Evolutionary conservation across 2,329 filamentous ascomycete species (phyloP).

Genomic region (Talaromyces rugulosus): DNA sequence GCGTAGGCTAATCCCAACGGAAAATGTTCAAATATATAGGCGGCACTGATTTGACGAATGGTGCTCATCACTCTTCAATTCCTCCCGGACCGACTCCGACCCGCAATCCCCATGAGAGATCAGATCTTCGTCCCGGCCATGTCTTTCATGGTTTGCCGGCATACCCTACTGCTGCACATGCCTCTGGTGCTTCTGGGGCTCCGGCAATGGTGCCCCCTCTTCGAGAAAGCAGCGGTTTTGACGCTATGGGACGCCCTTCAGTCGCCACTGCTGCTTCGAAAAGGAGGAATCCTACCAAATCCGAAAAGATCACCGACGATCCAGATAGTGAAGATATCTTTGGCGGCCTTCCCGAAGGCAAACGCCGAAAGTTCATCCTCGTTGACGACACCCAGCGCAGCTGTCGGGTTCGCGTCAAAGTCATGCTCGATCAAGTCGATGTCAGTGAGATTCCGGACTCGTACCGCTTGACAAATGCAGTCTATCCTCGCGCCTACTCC

Average conservation of each 20-base stretch:
- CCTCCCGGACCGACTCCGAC: slow-evolving; percentile 41
- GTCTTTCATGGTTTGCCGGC: slow-evolving; percentile 68
- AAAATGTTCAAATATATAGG: slow-evolving; percentile 28
- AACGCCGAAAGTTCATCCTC: slow-evolving; percentile 93
- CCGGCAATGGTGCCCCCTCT: slow-evolving; percentile 63
- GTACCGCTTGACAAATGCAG: slow-evolving; percentile 83
- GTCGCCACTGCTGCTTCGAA: slow-evolving; percentile 28
- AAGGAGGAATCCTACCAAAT: slow-evolving; percentile 19
- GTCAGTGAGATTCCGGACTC: slow-evolving; percentile 95
- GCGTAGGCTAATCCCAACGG: slow-evolving; percentile 40
- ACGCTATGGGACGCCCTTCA: slow-evolving; percentile 30
- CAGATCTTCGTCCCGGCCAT: slow-evolving; percentile 69
- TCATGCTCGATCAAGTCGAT: slow-evolving; percentile 88
- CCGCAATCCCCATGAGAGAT: slow-evolving; percentile 44
- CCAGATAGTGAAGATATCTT: slow-evolving; percentile 65
- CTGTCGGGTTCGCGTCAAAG: slow-evolving; percentile 78
- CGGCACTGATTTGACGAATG: slow-evolving; percentile 34
- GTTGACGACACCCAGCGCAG: slow-evolving; percentile 84
- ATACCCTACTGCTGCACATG: slow-evolving; percentile 54
- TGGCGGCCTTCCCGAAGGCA: slow-evolving; percentile 80
- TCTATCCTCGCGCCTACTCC: slow-evolving; percentile 88
- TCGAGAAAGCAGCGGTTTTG: slow-evolving; percentile 49
- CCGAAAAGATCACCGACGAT: slow-evolving; percentile 20
- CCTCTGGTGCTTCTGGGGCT: slow-evolving; percentile 50
- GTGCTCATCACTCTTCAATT: slow-evolving; percentile 59